Evolutionary conservation across 371 early-diverging fungal genomes (phyloP), one percentile per base, ranked within the genome.

Genomic region (Saksenaea vasiformis): DNA sequence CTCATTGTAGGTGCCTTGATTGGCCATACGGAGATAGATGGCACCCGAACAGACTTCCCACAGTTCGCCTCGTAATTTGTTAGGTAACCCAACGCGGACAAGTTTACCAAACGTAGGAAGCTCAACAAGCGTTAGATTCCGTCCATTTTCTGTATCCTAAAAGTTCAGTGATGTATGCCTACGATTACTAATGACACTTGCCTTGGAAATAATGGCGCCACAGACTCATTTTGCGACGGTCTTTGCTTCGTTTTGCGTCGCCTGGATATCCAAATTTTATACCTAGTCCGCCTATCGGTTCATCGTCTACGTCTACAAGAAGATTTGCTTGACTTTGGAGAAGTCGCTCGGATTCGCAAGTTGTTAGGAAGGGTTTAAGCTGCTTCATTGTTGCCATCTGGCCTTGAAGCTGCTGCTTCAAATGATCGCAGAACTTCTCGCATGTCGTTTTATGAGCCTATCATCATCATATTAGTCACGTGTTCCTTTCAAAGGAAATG

Each of bases 31-130:
- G 60, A 93, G 83, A 61, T 87, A 95, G 60, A 96, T 87, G 5
- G 97, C 89, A 5, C 99, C 99, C 19, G 91, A 91, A 70, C 93
- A 92, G 4, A 92, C 74, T 75, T 98, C 98, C 99, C 99, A 98
- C 10, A 97, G 84, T 75, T 98, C 99, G 11, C 97, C 97, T 27
- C 99, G 90, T 59, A 98, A 73, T 26, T 83, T 73, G 70, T 95
- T 95, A 1, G 98, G 96, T 39, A 98, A 75, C 7, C 99, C 99
- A 0, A 97, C 90, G 7, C 97, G 89, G 19, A 97, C 90, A 39
- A 98, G 83, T 60, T 93, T 92, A n/a, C 90, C 83, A 76, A 96
- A 96, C 24, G 90, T 92, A 3, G 93, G 87, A 1, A 87, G 80
- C 26, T 92, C 87, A 15, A 95, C 73, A 47, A 93, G 76, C 0